These are phyloP conservation scores for Flaveria sonorensis DNA, from an alignment of 129 eudicot species.

Conservation along the genomic window DNA sequence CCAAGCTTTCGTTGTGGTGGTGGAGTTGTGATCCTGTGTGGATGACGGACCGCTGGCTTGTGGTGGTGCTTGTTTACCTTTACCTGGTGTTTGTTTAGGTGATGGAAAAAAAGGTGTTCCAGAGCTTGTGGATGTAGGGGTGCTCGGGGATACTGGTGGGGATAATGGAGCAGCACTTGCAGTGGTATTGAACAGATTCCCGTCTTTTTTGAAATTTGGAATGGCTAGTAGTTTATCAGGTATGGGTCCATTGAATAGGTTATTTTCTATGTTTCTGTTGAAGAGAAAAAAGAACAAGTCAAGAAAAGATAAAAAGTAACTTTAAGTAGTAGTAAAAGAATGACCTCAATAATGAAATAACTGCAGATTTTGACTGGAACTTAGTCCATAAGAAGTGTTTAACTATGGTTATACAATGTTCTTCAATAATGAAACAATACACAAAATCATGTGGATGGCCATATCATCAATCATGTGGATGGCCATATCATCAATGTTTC, in stretches of 20 bases:
- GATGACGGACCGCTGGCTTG: constrained; percentile 62
- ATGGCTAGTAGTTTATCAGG: constrained; percentile 71
- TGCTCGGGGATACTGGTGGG: constrained; percentile 55
- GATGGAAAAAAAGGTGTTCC: constrained; percentile 44
- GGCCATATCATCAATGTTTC: not conserved
- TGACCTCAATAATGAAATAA: not conserved
- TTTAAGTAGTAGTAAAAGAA: not conserved
- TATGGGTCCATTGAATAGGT: constrained; percentile 81
- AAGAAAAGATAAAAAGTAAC: constrained; percentile 9
- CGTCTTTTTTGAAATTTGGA: constrained; percentile 69
- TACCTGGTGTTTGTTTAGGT: constrained; percentile 53
- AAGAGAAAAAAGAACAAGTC: constrained; percentile 5
- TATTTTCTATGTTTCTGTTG: constrained; percentile 76
- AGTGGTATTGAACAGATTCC: constrained; percentile 64
- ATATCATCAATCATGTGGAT: no score
- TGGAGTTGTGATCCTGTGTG: constrained; percentile 46
- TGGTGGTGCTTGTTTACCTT: constrained; percentile 47
- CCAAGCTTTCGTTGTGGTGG: constrained; percentile 38
- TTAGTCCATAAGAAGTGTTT: not conserved
- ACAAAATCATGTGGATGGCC: constrained; percentile 7
- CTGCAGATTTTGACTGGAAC: not conserved
- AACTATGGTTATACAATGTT: constrained; percentile 3
- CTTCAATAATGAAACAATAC: not conserved
- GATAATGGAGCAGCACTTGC: constrained; percentile 55
- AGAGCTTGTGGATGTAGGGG: constrained; percentile 49